Percentiles rank a stretch among this genome's conserved stretches.
phyloP scores from a whole-genome alignment of 2,329 filamentous ascomycete species.

The Magnaporthales sp. region DNA sequence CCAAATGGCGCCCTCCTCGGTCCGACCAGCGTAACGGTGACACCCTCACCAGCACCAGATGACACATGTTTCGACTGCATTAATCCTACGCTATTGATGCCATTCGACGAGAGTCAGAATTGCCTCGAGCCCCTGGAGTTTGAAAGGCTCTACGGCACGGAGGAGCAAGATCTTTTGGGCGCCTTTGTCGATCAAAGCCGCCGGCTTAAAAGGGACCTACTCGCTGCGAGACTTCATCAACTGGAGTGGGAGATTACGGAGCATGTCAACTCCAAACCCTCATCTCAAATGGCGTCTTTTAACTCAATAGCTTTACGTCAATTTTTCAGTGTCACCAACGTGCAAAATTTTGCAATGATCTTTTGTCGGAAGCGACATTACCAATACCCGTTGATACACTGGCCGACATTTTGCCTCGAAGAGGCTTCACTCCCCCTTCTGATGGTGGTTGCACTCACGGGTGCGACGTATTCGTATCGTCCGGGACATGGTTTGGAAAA shows the following conservation, averaged over 20 bases:
- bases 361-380: neutral
- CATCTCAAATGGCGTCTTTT: neutral
- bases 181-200: neutral
- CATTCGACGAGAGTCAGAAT: neutral
- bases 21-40: neutral
- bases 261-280: neutral
- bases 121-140: neutral
- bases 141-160: neutral
- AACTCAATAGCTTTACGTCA: neutral
- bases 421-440: neutral
- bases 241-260: neutral
- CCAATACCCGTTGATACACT: neutral
- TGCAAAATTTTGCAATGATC: neutral
- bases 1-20: neutral
- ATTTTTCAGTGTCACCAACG: neutral
- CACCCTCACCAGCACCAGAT: neutral
- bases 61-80: neutral
- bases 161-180: neutral
- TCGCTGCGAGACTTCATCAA: neutral
- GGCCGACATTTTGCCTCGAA: neutral
- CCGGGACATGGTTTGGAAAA: neutral
- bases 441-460: neutral
- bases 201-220: neutral
- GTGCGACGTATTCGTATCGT: neutral
- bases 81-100: neutral